Base-by-base conservation (phyloP, 2,329 filamentous ascomycete genomes). In the Ceratocystis lukuohia region DNA sequence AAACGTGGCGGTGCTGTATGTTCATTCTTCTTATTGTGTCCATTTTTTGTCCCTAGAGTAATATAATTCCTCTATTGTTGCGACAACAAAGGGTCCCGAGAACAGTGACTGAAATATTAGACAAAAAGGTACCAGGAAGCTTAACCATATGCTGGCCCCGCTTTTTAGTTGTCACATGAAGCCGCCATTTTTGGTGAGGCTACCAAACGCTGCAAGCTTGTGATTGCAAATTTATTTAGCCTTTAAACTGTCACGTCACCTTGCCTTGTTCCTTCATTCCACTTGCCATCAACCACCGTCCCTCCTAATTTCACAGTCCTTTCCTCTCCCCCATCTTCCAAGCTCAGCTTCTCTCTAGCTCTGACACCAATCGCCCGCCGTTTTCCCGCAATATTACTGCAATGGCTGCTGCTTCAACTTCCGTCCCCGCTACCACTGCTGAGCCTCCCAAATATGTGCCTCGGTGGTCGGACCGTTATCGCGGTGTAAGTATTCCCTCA, bases 381-480 rank as follows among this genome's bases (percentile, higher is more conserved):
- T 15, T 25, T 28, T 59, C 46, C 7, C 33, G 15, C 33, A 59
- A 59, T 59, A 59, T 59, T 41, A 28, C 56, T 17, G 28, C 56
- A 59, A 65, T 65, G 64, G 53, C 64, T 45, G 64, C 64, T 65
- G 53, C 56, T 48, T 71, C 76, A 61, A 72, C 72, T 66, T 71
- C 74, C 72, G 41, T 73, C 71, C 61, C 65, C 53, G 56, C 62
- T 69, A 67, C 71, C 65, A 66, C 69, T 33, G 62, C 69, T 61
- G 70, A 56, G 62, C 62, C 64, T 65, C 50, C 44, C 25, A 20
- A 65, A 30, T 67, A 64, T 69, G 77, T 79, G 69, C 84, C 81
- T 61, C 80, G 82, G 72, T 85, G 80, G 83, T 82, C 82, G 30
- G 79, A 79, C 48, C 77, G 84, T 71, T 86, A 85, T 75, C 80